Base-by-base conservation (phyloP, 2,329 filamentous ascomycete genomes). In the Cladorrhinum sp. region DNA sequence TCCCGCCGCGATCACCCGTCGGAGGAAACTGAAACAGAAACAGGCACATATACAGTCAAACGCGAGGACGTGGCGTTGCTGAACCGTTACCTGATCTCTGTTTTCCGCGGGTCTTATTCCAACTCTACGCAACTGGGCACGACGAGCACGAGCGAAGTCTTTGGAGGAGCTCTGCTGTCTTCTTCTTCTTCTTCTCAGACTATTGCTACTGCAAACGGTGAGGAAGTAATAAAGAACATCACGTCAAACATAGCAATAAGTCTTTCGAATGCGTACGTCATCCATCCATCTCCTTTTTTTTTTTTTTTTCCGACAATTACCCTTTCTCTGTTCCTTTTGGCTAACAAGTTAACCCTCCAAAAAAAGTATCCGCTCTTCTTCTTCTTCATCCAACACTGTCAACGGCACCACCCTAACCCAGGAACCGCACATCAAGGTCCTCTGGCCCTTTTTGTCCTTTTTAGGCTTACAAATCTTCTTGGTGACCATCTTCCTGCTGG, bases 391-490 rank as follows among this genome's bases (percentile, higher is more conserved):
- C 3, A 36, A 16, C n/a, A 46, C 18, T 6, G 62, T 62, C 2
- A 46, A 55, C 2, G 68, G 70, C 18, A 62, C 59, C 21, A 60
- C 64, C 4, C 60, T 69, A 10, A 10, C 59, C 12, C 55, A 58
- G 1, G 60, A 69, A 39, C 62, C 36, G 1, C 65, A 66, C 53
- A 63, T 72, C 36, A 58, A 58, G 16, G 57, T 71, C n/a, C 61
- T 55, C 39, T 73, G 68, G 68, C 63, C 62, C 0, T 71, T 69
- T 64, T 30, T 72, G 18, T 63, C 66, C 2, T 68, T 71, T 36
- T 61, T 72, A 6, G 58, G 64, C 42, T 55, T 67, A 12, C 69
- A 72, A 33, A 59, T 70, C 10, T 36, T 59, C 8, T 57, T 66
- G 1, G 58, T 66, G 2, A 46, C 61, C 12, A 53, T 55, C 10